Base-by-base conservation (phyloP, 2,329 filamentous ascomycete genomes). In the Davidsoniella eucalypti region DNA sequence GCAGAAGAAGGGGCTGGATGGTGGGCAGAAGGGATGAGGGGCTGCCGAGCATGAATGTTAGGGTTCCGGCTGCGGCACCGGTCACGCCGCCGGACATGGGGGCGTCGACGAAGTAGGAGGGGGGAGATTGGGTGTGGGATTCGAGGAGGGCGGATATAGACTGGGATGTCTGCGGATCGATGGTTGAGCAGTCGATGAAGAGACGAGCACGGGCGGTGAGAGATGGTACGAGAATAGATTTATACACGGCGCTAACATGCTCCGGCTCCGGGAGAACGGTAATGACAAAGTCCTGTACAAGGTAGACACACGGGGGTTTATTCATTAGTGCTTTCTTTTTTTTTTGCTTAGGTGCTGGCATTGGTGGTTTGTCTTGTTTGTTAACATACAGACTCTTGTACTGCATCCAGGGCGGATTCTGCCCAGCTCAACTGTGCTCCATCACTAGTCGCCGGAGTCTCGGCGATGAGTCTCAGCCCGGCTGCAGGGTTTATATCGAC, bases 51-150 rank as follows among this genome's bases (percentile, higher is more conserved):
- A 98, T 96, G 64, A 98, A 98, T 0, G 88, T 94, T 52, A 98
- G 70, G 0, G 87, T 88, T 33, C 84, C 92, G 10, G 87, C 87
- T 5, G 78, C 72, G 9, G 92, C 92, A 41, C 90, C 92, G 4
- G 96, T 87, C 0, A 95, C 88, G 47, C 92, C 92, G 44, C 92
- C 92, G 0, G 90, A 96, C 82, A 98, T 94, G 42, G 92, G 92
- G 2, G 92, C 90, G 62, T 98, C 92, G 52, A 95, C 80, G 60
- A 96, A 95, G 48, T 72, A 73, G 25, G 41, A 23, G 6, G 14
- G 17, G n/a, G 46, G 14, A 49, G 85, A 85, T 61, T 82, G 75
- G 1, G 76, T 71, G 1, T 78, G 77, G 4, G 75, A 74, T 52
- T 64, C 54, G 1, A 93, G 80, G 21, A 74, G 72, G 54, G 78